Evolutionary conservation across 345 rosid species (phyloP).

Genomic region (Cardiospermum halicacabum): DNA sequence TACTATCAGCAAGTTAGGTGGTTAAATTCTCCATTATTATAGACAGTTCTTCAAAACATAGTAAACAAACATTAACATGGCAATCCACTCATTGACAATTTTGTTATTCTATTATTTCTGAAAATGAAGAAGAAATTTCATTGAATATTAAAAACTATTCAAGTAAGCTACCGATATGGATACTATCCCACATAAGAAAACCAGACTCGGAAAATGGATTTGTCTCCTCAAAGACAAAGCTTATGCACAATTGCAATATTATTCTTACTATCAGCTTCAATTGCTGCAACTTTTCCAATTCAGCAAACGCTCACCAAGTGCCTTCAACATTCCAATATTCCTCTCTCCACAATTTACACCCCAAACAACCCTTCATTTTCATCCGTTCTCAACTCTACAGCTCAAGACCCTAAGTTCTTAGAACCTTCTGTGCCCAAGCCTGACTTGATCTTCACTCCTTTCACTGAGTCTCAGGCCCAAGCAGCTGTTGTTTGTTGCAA

Average conservation of each 20-base stretch:
- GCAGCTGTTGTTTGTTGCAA: slow-evolving; percentile 33
- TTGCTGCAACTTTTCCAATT: neutral
- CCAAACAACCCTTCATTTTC: slow-evolving; percentile 27
- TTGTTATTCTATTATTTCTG: no score
- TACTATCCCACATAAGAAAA: neutral
- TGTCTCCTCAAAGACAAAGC: neutral
- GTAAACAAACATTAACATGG: no score
- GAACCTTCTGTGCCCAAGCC: slow-evolving; percentile 46
- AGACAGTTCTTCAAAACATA: no score
- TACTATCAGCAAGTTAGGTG: no score
- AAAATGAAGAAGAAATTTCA: no score
- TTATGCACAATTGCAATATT: neutral
- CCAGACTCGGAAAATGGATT: neutral
- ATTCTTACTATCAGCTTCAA: neutral
- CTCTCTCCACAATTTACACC: slow-evolving; percentile 25
- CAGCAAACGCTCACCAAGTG: slow-evolving; percentile 30
- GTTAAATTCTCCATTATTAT: no score
- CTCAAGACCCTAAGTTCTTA: slow-evolving; percentile 45
- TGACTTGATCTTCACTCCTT: neutral
- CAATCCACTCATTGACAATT: no score
- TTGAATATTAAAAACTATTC: no score
- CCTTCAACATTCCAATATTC: slow-evolving; percentile 19
- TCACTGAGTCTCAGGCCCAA: neutral
- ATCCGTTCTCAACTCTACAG: slow-evolving; percentile 35
- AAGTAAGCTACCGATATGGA: no score